These are phyloP conservation scores for Colletotrichum eleusines DNA, from an alignment of 2,329 filamentous ascomycete genomes.

Conservation along the genomic window DNA sequence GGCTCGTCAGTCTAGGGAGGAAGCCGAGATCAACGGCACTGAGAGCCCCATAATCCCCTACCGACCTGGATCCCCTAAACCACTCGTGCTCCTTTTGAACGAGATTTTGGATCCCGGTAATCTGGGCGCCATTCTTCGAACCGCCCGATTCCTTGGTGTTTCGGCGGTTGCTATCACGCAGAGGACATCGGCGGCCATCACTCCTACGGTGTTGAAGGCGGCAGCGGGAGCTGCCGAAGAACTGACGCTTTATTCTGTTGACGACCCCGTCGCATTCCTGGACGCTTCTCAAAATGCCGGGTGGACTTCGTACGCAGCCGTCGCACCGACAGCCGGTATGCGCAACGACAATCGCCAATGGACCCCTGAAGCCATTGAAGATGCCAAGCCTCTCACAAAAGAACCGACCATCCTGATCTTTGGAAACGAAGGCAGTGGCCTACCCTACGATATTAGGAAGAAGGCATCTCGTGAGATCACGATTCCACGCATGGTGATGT, in stretches of 20 bases:
- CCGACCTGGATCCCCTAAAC: constrained; percentile 64
- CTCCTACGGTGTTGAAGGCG: constrained; percentile 84
- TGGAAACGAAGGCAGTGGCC: constrained; percentile 83
- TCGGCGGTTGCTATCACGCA: constrained; percentile 84
- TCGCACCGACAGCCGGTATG: constrained; percentile 57
- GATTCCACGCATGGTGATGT: constrained; percentile 69
- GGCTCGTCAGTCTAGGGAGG: constrained; percentile 79
- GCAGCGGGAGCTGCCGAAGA: constrained; percentile 89
- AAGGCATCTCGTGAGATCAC: constrained; percentile 75
- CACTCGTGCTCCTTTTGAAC: constrained; percentile 80
- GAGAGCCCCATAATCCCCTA: constrained; percentile 62
- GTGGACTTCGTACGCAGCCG: constrained; percentile 88
- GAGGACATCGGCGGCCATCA: constrained; percentile 79
- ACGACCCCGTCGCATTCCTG: constrained; percentile 77
- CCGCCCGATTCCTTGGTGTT: constrained; percentile 90
- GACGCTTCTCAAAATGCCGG: constrained; percentile 74
- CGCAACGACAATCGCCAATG: constrained; percentile 55
- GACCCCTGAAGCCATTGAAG: constrained; percentile 63
- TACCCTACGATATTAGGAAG: constrained; percentile 73
- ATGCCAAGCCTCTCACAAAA: constrained; percentile 63
- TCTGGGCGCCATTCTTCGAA: constrained; percentile 88
- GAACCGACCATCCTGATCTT: constrained; percentile 84
- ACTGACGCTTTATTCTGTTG: constrained; percentile 78
- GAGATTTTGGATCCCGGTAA: constrained; percentile 89
- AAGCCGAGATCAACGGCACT: constrained; percentile 78